Conservation (phyloP, 2,329 filamentous ascomycete species). For the Ploettnerulaceae sp. region DNA sequence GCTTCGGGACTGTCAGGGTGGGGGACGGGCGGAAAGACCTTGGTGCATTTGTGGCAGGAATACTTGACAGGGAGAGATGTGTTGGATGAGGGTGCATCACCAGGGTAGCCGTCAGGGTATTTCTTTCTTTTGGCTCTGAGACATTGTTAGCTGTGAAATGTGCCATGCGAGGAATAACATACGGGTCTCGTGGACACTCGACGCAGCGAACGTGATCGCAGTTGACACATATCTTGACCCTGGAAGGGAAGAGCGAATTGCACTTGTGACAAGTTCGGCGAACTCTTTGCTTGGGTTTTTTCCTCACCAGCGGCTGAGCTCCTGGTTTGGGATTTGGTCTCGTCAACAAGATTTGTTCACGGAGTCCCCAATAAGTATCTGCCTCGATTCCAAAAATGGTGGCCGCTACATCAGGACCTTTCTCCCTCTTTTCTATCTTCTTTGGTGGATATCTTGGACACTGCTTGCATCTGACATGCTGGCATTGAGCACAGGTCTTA, state of each 20-base stretch:
- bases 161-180: conserved; percentile 38
- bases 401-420: conserved; percentile 41
- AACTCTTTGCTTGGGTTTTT: conserved; percentile 67
- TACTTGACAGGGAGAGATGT: conserved; percentile 43
- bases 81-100: conserved; percentile 43
- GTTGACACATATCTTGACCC: conserved; percentile 57
- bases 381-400: conserved; percentile 27
- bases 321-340: conserved; percentile 57
- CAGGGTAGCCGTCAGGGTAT: conserved; percentile 66
- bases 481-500: conserved; percentile 71
- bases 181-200: conserved; percentile 76
- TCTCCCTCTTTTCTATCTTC: conserved; percentile 48
- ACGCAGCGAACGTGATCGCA: conserved; percentile 74
- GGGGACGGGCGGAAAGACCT: conserved; percentile 45
- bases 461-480: conserved; percentile 74
- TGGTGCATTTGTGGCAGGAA: conserved; percentile 59
- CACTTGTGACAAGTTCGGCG: conserved; percentile 75
- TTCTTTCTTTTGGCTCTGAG: conserved; percentile 60
- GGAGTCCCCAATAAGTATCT: conserved; percentile 22
- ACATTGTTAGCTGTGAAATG: conserved; percentile 12
- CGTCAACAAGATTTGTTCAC: conserved; percentile 51
- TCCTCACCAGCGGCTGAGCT: conserved; percentile 66
- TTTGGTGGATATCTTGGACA: conserved; percentile 65
- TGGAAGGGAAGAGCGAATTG: conserved; percentile 52
- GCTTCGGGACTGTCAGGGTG: conserved; percentile 19